A percentile compares a stretch with the other conserved stretches of the same genome.
Evolutionary conservation across 2,329 filamentous ascomycete genomes (phyloP).

Genomic region (Lachnellula cervina): DNA sequence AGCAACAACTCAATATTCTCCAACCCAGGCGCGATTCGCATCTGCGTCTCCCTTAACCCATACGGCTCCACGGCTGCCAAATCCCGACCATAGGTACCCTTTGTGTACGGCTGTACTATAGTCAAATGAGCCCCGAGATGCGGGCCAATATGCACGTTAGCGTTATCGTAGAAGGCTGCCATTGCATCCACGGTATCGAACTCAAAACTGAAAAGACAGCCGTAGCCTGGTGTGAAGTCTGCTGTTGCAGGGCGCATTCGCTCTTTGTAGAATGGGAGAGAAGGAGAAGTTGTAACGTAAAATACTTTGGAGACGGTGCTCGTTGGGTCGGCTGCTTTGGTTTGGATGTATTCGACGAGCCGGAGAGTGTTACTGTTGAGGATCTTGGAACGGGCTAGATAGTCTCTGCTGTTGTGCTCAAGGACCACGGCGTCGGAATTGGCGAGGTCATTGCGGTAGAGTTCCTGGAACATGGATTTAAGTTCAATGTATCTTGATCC

Average conservation of each 20-base stretch:
- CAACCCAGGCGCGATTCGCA: slow-evolving; percentile 20
- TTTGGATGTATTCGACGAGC: slow-evolving; percentile 37
- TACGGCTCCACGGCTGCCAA: slow-evolving; percentile 12
- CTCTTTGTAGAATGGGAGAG: slow-evolving; percentile 22
- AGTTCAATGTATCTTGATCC: slow-evolving; percentile 39
- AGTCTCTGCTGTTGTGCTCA: slow-evolving; percentile 41
- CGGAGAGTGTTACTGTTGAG: slow-evolving; percentile 40
- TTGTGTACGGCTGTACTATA: slow-evolving; percentile 36
- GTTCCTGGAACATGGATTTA: slow-evolving; percentile 24
- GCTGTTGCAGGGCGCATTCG: slow-evolving; percentile 29
- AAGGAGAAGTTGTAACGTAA: slow-evolving; percentile 38
- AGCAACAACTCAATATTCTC: slow-evolving; percentile 20
- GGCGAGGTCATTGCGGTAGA: slow-evolving; percentile 44
- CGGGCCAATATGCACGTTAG: slow-evolving; percentile 46
- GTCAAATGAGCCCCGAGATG: slow-evolving; percentile 51
- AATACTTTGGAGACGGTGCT: slow-evolving; percentile 37
- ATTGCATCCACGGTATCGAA: slow-evolving; percentile 40
- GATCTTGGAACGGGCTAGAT: slow-evolving; percentile 35
- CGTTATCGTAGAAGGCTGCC: slow-evolving; percentile 44
- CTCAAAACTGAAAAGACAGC: slow-evolving; percentile 49
- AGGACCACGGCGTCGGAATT: slow-evolving; percentile 42
- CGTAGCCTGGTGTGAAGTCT: slow-evolving; percentile 50
- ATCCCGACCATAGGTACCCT: slow-evolving; percentile 16
- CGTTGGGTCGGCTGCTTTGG: slow-evolving; percentile 15
- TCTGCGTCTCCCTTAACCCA: slow-evolving; percentile 16